A percentile compares a stretch with the other conserved stretches of the same genome.
Conservation (phyloP, 1,284 basidiomycete species). For the Ceratobasidium sp. region DNA sequence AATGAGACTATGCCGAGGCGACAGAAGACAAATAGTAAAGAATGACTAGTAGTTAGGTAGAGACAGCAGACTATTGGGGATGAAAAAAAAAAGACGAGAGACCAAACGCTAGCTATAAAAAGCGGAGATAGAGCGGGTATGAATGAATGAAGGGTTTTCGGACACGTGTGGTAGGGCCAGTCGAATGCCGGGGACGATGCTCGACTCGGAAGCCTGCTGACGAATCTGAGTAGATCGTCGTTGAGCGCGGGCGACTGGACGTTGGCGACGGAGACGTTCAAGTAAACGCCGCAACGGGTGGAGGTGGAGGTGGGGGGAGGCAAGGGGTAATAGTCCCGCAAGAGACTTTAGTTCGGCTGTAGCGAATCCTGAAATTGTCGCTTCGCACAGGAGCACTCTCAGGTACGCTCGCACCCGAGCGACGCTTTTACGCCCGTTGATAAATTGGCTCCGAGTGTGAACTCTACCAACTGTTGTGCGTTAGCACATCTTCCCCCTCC, state of each 20-base stretch:
- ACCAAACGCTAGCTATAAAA: constrained; percentile 30
- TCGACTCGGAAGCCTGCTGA: constrained; percentile 36
- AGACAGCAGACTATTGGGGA: constrained; percentile 33
- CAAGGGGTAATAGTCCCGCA: not conserved
- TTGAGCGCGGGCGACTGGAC: constrained; percentile 14
- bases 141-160: constrained; percentile 34
- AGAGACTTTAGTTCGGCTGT: constrained; percentile 18
- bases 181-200: constrained; percentile 25
- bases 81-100: constrained; percentile 9
- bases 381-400: constrained; percentile 32
- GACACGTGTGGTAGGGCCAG: constrained; percentile 33
- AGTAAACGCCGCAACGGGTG: constrained; percentile 34
- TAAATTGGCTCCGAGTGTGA: constrained; percentile 19
- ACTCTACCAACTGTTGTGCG: constrained; percentile 31
- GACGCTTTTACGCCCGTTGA: constrained; percentile 26
- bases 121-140: constrained; percentile 31
- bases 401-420: constrained; percentile 32
- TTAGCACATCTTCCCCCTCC: not conserved
- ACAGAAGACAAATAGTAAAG: constrained; percentile 24
- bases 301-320: constrained; percentile 16
- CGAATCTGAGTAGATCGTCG: constrained; percentile 17
- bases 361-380: constrained; percentile 22
- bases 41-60: constrained; percentile 36
- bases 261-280: constrained; percentile 34
- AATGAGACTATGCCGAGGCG: constrained; percentile 20